Evolutionary conservation across 2,329 filamentous ascomycete species (phyloP).

Genomic region (Colletotrichum cereale): DNA sequence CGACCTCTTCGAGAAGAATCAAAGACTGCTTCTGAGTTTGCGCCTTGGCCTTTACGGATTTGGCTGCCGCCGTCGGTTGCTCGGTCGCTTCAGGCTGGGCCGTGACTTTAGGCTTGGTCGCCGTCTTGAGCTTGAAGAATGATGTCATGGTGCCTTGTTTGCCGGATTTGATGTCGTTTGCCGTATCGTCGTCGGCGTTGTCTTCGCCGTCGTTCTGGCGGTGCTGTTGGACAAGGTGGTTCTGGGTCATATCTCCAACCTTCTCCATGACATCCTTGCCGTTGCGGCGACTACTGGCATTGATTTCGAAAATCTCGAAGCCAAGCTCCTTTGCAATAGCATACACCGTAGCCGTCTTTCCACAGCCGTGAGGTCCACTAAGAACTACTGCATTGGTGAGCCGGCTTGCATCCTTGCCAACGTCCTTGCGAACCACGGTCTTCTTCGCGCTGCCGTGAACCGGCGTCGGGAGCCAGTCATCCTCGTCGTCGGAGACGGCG

Average conservation of each 20-base stretch:
- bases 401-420: slow-evolving; percentile 59
- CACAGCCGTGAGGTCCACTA: slow-evolving; percentile 89
- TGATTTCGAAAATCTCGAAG: slow-evolving; percentile 96
- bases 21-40: slow-evolving; percentile 86
- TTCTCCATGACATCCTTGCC: slow-evolving; percentile 92
- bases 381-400: slow-evolving; percentile 84
- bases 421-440: slow-evolving; percentile 65
- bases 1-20: slow-evolving; percentile 93
- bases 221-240: slow-evolving; percentile 81
- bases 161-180: slow-evolving; percentile 72
- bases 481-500: slow-evolving; percentile 73
- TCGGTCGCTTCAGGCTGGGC: slow-evolving; percentile 43
- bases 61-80: slow-evolving; percentile 13
- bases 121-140: slow-evolving; percentile 77
- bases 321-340: slow-evolving; percentile 92
- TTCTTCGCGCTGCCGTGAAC: slow-evolving; percentile 59
- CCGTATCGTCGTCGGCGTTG: slow-evolving; percentile 59
- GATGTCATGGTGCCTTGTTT: slow-evolving; percentile 84
- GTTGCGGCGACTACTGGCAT: slow-evolving; percentile 83
- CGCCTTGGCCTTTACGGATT: slow-evolving; percentile 51
- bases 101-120: slow-evolving; percentile 45
- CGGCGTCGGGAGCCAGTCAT: slow-evolving; percentile 50
- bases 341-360: slow-evolving; percentile 93
- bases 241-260: slow-evolving; percentile 96
- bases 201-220: slow-evolving; percentile 50